These are phyloP conservation scores for Fusarium nisikadoi DNA, from an alignment of 2,329 filamentous ascomycete genomes.

Conservation along the genomic window DNA sequence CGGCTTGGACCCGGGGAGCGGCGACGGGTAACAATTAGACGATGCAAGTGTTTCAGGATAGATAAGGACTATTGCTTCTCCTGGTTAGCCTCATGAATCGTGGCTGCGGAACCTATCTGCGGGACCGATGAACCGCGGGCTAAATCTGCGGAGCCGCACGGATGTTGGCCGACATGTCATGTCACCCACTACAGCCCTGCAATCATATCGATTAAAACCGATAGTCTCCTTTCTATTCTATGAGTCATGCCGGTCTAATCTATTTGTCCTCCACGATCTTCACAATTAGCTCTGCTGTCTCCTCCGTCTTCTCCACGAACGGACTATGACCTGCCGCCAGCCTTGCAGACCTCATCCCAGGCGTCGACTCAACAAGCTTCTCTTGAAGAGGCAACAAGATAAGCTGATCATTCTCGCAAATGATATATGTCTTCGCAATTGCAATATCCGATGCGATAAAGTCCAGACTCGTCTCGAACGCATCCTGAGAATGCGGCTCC, in stretches of 20 bases:
- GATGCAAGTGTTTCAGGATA: neutral
- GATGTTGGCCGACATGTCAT: neutral
- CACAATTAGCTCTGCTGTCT: neutral
- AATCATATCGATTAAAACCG: neutral
- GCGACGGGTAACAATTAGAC: neutral
- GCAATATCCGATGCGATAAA: conserved; percentile 17
- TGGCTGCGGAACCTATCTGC: neutral
- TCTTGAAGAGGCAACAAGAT: neutral
- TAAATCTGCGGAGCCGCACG: neutral
- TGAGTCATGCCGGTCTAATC: neutral
- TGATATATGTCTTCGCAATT: conserved; percentile 10
- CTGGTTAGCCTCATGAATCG: no score
- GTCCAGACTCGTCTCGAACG: conserved; percentile 15
- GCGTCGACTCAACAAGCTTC: conserved; percentile 1
- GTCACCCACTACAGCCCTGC: neutral
- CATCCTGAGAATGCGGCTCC: conserved; percentile 21
- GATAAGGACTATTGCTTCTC: no score
- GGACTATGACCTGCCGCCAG: conserved; percentile 14
- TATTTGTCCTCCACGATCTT: neutral
- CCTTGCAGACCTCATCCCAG: conserved; percentile 5
- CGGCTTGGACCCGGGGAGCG: neutral
- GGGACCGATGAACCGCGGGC: neutral
- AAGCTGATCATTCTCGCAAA: conserved; percentile 16
- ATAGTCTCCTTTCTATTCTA: no score
- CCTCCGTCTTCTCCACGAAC: neutral